A percentile compares a stretch with the other conserved stretches of the same genome.
Conservation (phyloP, 2,329 filamentous ascomycete species). For the Xylaria polymorpha region DNA sequence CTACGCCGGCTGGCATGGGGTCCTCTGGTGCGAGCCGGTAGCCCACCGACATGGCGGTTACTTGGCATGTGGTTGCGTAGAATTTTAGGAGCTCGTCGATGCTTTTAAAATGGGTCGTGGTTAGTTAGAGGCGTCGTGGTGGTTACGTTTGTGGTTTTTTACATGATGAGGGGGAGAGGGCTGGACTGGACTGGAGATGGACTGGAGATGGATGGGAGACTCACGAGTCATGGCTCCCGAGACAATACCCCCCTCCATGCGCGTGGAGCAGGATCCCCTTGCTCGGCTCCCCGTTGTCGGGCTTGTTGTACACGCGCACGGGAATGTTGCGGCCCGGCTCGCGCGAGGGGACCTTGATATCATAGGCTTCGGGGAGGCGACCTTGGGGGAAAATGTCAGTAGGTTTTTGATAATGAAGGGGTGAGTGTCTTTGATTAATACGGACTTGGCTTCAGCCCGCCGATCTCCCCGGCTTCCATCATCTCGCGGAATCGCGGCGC, state of each 20-base stretch:
- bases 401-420: background rate
- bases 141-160: background rate
- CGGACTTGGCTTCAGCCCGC: slow-evolving; percentile 23
- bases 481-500: slow-evolving; percentile 26
- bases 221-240: slow-evolving; percentile 25
- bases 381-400: slow-evolving; percentile 52
- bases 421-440: background rate
- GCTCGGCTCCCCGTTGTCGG: slow-evolving; percentile 54
- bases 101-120: background rate
- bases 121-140: background rate
- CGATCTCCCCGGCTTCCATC: slow-evolving; percentile 53
- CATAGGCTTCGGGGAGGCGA: slow-evolving; percentile 58
- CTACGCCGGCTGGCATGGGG: slow-evolving; percentile 63
- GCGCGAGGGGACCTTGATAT: slow-evolving; percentile 63
- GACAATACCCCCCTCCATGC: slow-evolving; percentile 60
- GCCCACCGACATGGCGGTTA: slow-evolving; percentile 66
- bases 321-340: slow-evolving; percentile 63
- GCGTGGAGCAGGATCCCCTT: slow-evolving; percentile 64
- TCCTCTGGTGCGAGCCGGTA: slow-evolving; percentile 71
- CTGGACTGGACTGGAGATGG: too few relatives aligned
- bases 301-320: slow-evolving; percentile 57
- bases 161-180: background rate
- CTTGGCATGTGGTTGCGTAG: slow-evolving; percentile 60
- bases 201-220: background rate
- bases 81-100: slow-evolving; percentile 56